Evolutionary conservation across 1,139 yeast genomes (phyloP).

Genomic region (Taphrina deformans): DNA sequence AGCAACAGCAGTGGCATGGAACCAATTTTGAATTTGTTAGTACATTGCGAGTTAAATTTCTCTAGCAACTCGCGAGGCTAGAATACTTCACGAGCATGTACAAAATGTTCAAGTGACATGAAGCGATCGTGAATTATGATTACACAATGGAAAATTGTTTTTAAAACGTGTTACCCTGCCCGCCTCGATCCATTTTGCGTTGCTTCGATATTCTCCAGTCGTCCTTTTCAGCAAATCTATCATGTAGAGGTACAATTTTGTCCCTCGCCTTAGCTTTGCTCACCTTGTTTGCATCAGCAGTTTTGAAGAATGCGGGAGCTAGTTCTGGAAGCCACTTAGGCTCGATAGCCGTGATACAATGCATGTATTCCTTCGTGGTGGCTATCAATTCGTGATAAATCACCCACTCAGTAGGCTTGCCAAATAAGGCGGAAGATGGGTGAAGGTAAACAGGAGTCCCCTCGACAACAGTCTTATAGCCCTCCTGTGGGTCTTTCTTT

Average conservation of each 20-base stretch:
- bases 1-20: neutral
- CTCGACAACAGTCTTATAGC: slow-evolving; percentile 75
- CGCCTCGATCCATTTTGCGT: slow-evolving; percentile 40
- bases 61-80: too few relatives aligned
- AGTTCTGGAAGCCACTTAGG: slow-evolving; percentile 81
- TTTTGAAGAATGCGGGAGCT: slow-evolving; percentile 84
- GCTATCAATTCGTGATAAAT: slow-evolving; percentile 78
- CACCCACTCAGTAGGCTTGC: slow-evolving; percentile 73
- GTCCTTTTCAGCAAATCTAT: slow-evolving; percentile 56
- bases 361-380: slow-evolving; percentile 90
- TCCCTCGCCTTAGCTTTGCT: slow-evolving; percentile 52
- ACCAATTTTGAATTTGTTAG: neutral
- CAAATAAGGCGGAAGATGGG: slow-evolving; percentile 81
- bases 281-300: slow-evolving; percentile 51
- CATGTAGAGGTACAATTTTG: slow-evolving; percentile 64
- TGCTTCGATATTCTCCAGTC: slow-evolving; percentile 57
- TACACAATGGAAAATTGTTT: too few relatives aligned
- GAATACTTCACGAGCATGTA: neutral
- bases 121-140: too few relatives aligned
- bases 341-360: slow-evolving; percentile 75
- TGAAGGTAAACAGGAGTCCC: slow-evolving; percentile 79
- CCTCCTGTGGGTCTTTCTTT: slow-evolving; percentile 71
- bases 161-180: slow-evolving; percentile 13
- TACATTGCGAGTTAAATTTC: neutral
- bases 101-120: neutral